These are phyloP conservation scores for Magnolia kwangsiensis DNA, from an alignment of 164 flowering plant species.

Conservation along the genomic window DNA sequence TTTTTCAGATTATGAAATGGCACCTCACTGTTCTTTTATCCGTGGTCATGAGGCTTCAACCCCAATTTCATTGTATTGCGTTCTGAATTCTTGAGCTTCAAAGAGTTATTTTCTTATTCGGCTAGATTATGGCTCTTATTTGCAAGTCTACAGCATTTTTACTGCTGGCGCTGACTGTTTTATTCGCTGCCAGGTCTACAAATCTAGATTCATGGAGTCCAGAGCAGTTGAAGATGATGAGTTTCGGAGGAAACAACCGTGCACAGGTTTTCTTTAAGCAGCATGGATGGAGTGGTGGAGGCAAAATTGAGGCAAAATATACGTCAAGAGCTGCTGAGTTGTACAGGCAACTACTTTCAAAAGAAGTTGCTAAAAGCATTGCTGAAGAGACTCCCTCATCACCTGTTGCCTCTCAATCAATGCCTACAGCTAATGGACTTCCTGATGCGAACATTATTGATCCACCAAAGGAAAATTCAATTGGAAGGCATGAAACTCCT, in stretches of 20 bases:
- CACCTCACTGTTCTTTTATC: too few relatives aligned
- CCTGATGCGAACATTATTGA: conserved; percentile 47
- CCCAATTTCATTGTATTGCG: too few relatives aligned
- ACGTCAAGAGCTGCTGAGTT: conserved; percentile 98
- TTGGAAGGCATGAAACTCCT: conserved; percentile 40
- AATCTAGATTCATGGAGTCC: conserved; percentile 94
- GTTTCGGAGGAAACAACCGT: conserved; percentile 92
- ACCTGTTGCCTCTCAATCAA: conserved; percentile 65
- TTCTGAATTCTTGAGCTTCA: too few relatives aligned
- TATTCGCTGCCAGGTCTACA: conserved; percentile 57
- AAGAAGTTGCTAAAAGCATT: conserved; percentile 90
- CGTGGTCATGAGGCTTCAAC: too few relatives aligned
- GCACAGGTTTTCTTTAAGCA: conserved; percentile 97
- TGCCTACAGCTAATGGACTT: conserved; percentile 49
- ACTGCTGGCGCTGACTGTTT: neutral
- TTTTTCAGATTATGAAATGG: too few relatives aligned
- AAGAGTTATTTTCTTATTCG: neutral
- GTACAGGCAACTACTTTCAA: conserved; percentile 78
- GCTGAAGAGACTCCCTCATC: conserved; percentile 74
- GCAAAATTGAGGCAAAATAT: conserved; percentile 96
- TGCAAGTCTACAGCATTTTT: neutral
- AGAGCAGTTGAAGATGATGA: conserved; percentile 89
- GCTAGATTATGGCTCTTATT: neutral
- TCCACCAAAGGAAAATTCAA: conserved; percentile 44
- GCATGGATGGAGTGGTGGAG: conserved; percentile 98